Evolutionary conservation across 129 eudicot genomes (phyloP).

Genomic region (Kitagawia praeruptora): DNA sequence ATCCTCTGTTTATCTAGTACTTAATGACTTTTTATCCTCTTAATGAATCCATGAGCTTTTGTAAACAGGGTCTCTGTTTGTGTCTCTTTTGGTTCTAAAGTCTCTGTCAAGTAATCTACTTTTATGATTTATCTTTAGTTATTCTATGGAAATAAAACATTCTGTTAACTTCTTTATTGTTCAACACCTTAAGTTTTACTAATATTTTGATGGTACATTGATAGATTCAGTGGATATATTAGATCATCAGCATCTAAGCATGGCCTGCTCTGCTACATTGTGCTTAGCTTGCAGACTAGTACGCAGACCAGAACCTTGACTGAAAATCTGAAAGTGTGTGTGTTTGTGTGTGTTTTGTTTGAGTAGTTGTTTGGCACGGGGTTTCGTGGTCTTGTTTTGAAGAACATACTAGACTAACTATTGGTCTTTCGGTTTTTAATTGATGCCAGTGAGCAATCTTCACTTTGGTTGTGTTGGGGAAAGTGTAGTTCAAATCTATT

Average conservation of each 20-base stretch:
- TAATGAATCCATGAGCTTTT: constrained; percentile 4
- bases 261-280: neutral
- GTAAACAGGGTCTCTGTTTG: neutral
- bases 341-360: neutral
- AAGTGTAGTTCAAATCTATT: neutral
- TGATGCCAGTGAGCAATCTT: neutral
- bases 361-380: neutral
- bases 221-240: neutral
- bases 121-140: constrained; percentile 1
- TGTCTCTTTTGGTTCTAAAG: neutral
- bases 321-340: neutral
- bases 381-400: neutral
- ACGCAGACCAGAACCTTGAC: neutral
- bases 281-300: neutral
- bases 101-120: constrained; percentile 2
- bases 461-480: neutral
- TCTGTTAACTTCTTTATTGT: neutral
- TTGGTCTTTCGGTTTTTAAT: neutral
- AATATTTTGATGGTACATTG: too few relatives aligned
- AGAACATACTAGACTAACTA: neutral
- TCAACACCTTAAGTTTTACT: neutral
- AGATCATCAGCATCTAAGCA: neutral
- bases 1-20: neutral
- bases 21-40: neutral
- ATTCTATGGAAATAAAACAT: neutral